phyloP scores from a whole-genome alignment of 1,139 yeast genomes.

The Ogataea hybrid region DNA sequence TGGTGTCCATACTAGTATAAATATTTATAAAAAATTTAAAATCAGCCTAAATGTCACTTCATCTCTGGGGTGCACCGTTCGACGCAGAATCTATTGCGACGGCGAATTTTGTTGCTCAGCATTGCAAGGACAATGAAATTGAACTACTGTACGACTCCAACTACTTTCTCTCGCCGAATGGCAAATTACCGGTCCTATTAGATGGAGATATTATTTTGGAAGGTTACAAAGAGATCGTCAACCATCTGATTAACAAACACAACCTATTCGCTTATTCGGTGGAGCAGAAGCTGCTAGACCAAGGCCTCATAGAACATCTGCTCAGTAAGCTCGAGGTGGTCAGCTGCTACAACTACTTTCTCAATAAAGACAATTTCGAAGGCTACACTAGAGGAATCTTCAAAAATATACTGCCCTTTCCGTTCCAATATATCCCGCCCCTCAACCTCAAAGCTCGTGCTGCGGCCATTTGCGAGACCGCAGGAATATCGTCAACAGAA shows the following conservation, averaged over 20 bases:
- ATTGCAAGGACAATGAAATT: slow-evolving; percentile 27
- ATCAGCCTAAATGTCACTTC: slow-evolving; percentile 3
- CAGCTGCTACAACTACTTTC: slow-evolving; percentile 60
- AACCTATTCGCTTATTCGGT: background rate
- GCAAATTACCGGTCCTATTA: slow-evolving; percentile 55
- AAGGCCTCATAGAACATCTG: slow-evolving; percentile 38
- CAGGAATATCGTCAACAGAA: slow-evolving; percentile 40
- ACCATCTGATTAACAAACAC: slow-evolving; percentile 30
- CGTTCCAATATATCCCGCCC: slow-evolving; percentile 83
- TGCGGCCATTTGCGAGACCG: slow-evolving; percentile 38
- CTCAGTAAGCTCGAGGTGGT: slow-evolving; percentile 43
- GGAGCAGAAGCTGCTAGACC: slow-evolving; percentile 27
- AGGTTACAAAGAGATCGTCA: slow-evolving; percentile 52
- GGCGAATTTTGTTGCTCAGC: slow-evolving; percentile 33
- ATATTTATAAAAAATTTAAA: background rate
- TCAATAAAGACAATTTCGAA: slow-evolving; percentile 64
- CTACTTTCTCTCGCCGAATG: slow-evolving; percentile 42
- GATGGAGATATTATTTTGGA: slow-evolving; percentile 34
- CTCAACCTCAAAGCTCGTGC: slow-evolving; percentile 52
- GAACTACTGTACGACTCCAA: slow-evolving; percentile 55
- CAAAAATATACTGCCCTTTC: slow-evolving; percentile 64
- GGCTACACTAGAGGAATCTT: slow-evolving; percentile 60
- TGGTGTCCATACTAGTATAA: slow-evolving; percentile 3
- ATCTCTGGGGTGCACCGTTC: slow-evolving; percentile 48
- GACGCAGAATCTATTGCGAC: slow-evolving; percentile 46